Percentiles rank a stretch among this genome's conserved stretches.
These are phyloP conservation scores for Pestalotiopsis sp. DNA, from an alignment of 2,329 filamentous ascomycete genomes.

Conservation along the genomic window DNA sequence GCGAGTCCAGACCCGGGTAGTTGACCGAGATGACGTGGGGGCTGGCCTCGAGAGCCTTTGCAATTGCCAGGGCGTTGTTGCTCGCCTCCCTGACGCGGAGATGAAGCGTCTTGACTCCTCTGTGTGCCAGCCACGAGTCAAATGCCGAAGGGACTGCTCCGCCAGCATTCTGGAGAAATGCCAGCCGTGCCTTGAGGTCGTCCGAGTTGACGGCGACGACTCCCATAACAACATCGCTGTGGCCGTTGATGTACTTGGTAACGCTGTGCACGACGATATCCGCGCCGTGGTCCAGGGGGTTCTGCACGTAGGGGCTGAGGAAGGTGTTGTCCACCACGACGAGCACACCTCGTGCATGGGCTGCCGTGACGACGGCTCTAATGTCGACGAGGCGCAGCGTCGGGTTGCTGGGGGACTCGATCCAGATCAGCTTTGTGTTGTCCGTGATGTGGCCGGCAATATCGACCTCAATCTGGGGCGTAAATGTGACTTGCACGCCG, in stretches of 20 bases:
- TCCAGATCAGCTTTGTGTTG: conserved; percentile 95
- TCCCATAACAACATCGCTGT: conserved; percentile 96
- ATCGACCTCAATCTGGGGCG: conserved; percentile 86
- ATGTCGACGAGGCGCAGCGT: conserved; percentile 94
- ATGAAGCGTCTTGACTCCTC: conserved; percentile 95
- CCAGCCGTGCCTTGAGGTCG: conserved; percentile 71
- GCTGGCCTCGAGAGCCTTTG: conserved; percentile 74
- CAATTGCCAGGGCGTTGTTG: conserved; percentile 77
- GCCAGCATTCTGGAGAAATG: conserved; percentile 96
- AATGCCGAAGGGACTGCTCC: conserved; percentile 93
- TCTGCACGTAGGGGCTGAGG: conserved; percentile 93
- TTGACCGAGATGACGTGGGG: conserved; percentile 86
- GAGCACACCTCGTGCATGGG: conserved; percentile 84
- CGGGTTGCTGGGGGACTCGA: conserved; percentile 92
- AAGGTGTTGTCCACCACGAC: conserved; percentile 99
- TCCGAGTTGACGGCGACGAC: conserved; percentile 93
- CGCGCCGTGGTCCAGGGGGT: conserved; percentile 90
- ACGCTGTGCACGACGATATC: conserved; percentile 97
- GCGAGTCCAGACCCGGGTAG: conserved; percentile 88
- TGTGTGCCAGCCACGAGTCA: conserved; percentile 97
- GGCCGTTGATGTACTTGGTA: conserved; percentile 99
- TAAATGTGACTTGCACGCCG: conserved; percentile 92
- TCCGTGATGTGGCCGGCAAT: conserved; percentile 81
- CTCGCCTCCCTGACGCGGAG: conserved; percentile 84
- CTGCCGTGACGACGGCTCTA: conserved; percentile 75